Evolutionary conservation across 2,329 filamentous ascomycete species (phyloP).

Genomic region (Phaeosphaeriaceae sp.): DNA sequence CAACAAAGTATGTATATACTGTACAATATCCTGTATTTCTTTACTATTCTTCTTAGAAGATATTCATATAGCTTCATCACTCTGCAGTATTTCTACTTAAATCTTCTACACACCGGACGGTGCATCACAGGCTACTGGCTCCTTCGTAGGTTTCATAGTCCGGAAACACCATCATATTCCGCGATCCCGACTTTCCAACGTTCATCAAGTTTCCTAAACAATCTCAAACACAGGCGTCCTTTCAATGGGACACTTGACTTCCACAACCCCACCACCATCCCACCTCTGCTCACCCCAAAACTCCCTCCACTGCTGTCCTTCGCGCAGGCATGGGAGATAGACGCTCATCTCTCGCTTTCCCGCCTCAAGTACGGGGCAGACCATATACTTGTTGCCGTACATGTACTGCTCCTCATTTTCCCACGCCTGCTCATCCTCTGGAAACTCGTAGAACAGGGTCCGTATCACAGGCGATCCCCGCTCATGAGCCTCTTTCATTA

Average conservation of each 20-base stretch:
- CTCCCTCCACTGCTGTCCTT: constrained; percentile 53
- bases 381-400: constrained; percentile 68
- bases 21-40: no score
- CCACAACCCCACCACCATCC: constrained; percentile 52
- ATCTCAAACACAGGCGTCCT: constrained; percentile 58
- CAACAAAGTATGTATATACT: no score
- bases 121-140: no score
- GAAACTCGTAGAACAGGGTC: constrained; percentile 71
- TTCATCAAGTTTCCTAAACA: neutral
- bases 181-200: neutral
- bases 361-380: constrained; percentile 63
- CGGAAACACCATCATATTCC: neutral
- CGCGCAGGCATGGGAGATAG: constrained; percentile 58
- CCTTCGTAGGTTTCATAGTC: neutral
- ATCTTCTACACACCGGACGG: no score
- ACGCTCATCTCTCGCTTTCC: constrained; percentile 55
- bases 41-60: no score
- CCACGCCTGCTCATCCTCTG: constrained; percentile 63
- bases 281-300: constrained; percentile 45
- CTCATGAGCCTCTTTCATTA: constrained; percentile 69
- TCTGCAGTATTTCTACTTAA: no score
- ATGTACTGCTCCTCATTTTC: constrained; percentile 69
- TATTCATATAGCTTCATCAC: no score
- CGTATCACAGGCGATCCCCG: constrained; percentile 69
- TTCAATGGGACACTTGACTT: constrained; percentile 55